These are phyloP conservation scores for Penicillium ochrochloron DNA, from an alignment of 495 filamentous ascomycete genomes.

Conservation along the genomic window DNA sequence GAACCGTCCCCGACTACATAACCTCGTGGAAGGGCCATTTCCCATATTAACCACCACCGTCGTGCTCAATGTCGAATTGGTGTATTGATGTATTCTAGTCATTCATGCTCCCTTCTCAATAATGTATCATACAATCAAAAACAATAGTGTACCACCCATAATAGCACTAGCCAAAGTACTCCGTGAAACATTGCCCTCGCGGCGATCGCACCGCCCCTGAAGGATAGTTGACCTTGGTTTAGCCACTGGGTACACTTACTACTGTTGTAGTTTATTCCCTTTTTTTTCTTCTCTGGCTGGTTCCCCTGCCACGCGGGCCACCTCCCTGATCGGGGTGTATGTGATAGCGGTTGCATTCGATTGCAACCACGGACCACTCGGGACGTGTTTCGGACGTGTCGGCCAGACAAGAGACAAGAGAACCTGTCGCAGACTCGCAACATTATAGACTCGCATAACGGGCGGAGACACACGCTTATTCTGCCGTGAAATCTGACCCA, in stretches of 20 bases:
- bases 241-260: no score
- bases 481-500: background rate
- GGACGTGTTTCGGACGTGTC: constrained; percentile 17
- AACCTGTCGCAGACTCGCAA: background rate
- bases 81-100: background rate
- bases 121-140: background rate
- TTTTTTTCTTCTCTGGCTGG: background rate
- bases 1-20: constrained; percentile 25
- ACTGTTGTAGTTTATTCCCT: no score
- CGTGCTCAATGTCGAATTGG: background rate
- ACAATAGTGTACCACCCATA: background rate
- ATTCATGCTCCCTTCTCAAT: background rate
- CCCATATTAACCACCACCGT: background rate
- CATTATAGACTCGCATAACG: background rate
- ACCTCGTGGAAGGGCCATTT: constrained; percentile 19
- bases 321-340: constrained; percentile 9
- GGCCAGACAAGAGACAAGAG: background rate
- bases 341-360: constrained; percentile 17
- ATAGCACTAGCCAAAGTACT: background rate
- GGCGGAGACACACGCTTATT: background rate
- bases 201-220: background rate
- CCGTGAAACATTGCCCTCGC: constrained; percentile 10
- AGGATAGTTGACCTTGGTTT: background rate
- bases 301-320: background rate
- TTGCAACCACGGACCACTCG: constrained; percentile 17